Evolutionary conservation across 2,329 filamentous ascomycete species (phyloP).

Genomic region (Fusarium guadeloupense): DNA sequence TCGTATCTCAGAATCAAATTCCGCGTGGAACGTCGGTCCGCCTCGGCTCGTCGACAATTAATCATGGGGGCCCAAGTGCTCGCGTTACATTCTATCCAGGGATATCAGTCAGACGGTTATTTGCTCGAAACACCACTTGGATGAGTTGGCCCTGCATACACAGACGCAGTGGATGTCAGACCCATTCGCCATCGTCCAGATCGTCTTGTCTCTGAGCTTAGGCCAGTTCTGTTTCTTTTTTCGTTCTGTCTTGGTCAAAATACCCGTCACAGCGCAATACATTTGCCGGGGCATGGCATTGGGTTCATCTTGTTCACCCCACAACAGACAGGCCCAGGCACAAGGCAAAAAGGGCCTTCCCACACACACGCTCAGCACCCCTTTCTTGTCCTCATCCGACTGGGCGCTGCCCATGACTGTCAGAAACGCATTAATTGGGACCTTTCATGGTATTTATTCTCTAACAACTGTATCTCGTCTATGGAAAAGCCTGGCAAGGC

Average conservation of each 20-base stretch:
- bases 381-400: constrained; percentile 16
- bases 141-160: background rate
- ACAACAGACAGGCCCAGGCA: constrained; percentile 9
- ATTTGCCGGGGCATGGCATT: constrained; percentile 9
- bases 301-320: constrained; percentile 8
- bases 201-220: constrained; percentile 1
- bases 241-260: constrained; percentile 34
- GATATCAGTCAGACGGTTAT: background rate
- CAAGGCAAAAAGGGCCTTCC: constrained; percentile 16
- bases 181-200: background rate
- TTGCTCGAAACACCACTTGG: too few relatives aligned
- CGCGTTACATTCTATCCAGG: background rate
- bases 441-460: background rate
- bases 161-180: background rate
- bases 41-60: constrained; percentile 14
- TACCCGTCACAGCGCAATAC: constrained; percentile 35
- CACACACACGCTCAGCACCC: constrained; percentile 22
- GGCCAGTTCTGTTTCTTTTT: constrained; percentile 17
- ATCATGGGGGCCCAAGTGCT: constrained; percentile 16
- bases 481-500: too few relatives aligned
- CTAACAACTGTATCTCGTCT: background rate
- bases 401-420: background rate
- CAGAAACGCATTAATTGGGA: background rate
- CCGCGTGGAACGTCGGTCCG: constrained; percentile 23
- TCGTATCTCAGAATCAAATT: background rate